Base-by-base conservation (phyloP, 177 flowering plant species). In the Vitis hybrid region DNA sequence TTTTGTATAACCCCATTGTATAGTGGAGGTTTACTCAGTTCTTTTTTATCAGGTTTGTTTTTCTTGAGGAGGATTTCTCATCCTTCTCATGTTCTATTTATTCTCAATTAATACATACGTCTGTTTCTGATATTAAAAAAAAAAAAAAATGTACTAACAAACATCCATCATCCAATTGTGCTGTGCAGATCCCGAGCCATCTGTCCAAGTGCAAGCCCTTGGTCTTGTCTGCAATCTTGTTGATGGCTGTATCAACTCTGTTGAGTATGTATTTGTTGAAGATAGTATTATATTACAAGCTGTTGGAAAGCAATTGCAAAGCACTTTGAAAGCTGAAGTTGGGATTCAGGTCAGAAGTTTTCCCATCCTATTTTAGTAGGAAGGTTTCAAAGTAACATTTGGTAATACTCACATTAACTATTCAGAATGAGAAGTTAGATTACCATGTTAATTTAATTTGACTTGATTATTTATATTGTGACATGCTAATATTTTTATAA, bases 161-260 rank as follows among this genome's bases (percentile, higher is more conserved):
- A 18, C 39, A 14, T 23, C 12, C 50, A 11, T 7, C 18, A 3
- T 10, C 45, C 58, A n/a, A 56, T 52, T 68, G n/a, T 48, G n/a
- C 48, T 69, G 71, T 76, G 69, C 88, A 96, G 99, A 96, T 61
- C 84, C 91, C 62, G 98, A 92, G 76, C 84, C 91, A 49, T 71
- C 62, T 56, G 85, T 96, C 51, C 99, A 93, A 82, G 99, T 87
- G 83, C 94, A 91, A 85, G 92, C 98, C 67, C 74, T 96, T 78
- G 97, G 88, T 61, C 76, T 96, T 79, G 86, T 88, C 52, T 84
- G 99, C 67, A 96, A 96, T 87, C 90, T 96, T 74, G 87, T 92
- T 70, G 97, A 93, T 83, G 98, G 98, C 45, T 67, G 81, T 68
- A 56, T 80, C 26, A 70, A 84, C 51, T 88, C 82, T 30, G 66